Conservation (phyloP, 2,329 filamentous ascomycete genomes). For the Dothistroma pini region DNA sequence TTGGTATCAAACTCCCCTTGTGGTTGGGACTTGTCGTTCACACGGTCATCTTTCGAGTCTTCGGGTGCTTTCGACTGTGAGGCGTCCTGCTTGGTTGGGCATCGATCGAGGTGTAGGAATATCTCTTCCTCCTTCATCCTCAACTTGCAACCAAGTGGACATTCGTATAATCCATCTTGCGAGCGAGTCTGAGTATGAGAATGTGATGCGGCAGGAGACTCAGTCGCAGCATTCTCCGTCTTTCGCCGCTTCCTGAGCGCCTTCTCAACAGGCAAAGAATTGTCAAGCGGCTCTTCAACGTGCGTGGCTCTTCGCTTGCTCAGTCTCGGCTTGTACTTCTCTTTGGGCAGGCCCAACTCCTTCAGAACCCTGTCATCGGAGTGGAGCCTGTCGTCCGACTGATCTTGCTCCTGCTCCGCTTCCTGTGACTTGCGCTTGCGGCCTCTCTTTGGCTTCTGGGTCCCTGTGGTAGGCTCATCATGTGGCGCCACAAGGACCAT, state of each 20-base stretch:
- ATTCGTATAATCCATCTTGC: neutral
- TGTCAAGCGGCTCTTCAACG: conserved; percentile 30
- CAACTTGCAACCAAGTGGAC: neutral
- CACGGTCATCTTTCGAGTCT: neutral
- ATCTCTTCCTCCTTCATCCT: neutral
- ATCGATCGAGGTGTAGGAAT: neutral
- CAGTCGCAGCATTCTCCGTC: conserved; percentile 15
- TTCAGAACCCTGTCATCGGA: conserved; percentile 27
- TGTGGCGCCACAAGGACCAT: neutral
- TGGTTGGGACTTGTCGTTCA: neutral
- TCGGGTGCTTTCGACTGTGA: neutral
- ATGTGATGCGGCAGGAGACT: neutral
- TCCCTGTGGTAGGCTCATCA: conserved; percentile 16
- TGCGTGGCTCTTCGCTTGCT: conserved; percentile 34
- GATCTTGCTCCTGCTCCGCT: neutral
- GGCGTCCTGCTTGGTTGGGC: neutral
- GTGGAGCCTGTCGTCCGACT: conserved; percentile 18
- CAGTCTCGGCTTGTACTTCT: conserved; percentile 39
- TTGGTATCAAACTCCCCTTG: neutral
- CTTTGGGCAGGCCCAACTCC: conserved; percentile 37
- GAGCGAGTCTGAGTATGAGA: neutral
- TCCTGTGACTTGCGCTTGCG: conserved; percentile 25
- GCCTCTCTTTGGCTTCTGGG: conserved; percentile 14
- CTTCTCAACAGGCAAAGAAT: conserved; percentile 40
- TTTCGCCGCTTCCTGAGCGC: conserved; percentile 41